phyloP scores from a whole-genome alignment of 352 stramenopile species.

The Globisporangium recalcitrans region DNA sequence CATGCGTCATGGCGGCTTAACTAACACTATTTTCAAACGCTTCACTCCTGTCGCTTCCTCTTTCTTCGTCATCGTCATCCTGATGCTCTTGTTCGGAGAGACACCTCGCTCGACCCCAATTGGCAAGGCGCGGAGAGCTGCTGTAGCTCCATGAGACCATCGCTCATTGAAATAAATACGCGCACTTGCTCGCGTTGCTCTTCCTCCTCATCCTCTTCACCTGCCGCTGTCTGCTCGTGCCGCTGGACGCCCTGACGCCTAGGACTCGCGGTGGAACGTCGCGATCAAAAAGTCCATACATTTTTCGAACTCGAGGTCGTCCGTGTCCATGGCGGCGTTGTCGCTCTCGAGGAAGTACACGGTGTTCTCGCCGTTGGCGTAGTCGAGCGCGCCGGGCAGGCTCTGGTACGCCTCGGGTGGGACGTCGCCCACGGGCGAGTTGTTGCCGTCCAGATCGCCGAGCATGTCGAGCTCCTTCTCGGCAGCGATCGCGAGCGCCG shows the following conservation, averaged over 20 bases:
- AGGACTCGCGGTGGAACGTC: constrained; percentile 52
- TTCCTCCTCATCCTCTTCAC: constrained; percentile 3
- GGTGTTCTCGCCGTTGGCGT: constrained; percentile 36
- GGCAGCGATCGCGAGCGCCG: constrained; percentile 63
- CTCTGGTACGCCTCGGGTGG: constrained; percentile 43
- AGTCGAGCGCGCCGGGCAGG: constrained; percentile 41
- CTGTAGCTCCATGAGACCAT: constrained; percentile 1
- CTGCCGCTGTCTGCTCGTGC: not conserved
- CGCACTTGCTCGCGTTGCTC: constrained; percentile 10
- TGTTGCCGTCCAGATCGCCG: constrained; percentile 32
- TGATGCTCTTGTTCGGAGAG: not conserved
- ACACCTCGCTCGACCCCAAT: too few relatives aligned
- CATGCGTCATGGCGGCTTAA: not conserved
- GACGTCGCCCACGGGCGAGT: constrained; percentile 26
- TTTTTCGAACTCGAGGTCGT: constrained; percentile 72
- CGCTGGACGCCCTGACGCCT: not conserved
- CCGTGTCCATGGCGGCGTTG: constrained; percentile 33
- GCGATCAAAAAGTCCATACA: constrained; percentile 81
- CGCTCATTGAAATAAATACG: constrained; percentile 19
- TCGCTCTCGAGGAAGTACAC: constrained; percentile 43
- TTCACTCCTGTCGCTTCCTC: not conserved
- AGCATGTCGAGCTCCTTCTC: constrained; percentile 69
- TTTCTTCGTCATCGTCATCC: not conserved
- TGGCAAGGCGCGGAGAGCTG: too few relatives aligned
- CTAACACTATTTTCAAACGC: constrained; percentile 2